Percentiles rank a stretch among this genome's conserved stretches.
Evolutionary conservation across 2,329 filamentous ascomycete species (phyloP).

Genomic region (Xylariales sp.): DNA sequence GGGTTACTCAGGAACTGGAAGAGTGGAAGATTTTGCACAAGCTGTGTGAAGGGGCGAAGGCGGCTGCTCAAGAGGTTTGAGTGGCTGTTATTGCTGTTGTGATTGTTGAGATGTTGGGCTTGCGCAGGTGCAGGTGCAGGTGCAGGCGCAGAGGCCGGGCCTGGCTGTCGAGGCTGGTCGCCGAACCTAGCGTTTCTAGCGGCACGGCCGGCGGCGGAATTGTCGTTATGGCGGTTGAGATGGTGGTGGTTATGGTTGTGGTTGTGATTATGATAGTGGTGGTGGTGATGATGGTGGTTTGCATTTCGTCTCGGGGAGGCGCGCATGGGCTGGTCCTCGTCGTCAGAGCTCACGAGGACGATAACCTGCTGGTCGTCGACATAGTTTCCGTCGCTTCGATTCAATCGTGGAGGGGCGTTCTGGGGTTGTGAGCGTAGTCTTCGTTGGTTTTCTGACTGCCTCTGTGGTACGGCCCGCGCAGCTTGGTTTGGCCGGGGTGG

Average conservation of each 20-base stretch:
- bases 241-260: conserved; percentile 16
- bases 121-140: conserved; percentile 1
- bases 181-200: conserved; percentile 30
- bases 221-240: conserved; percentile 14
- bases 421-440: conserved; percentile 41
- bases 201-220: conserved; percentile 16
- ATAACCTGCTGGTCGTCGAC: conserved; percentile 44
- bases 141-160: not conserved
- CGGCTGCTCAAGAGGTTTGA: not conserved
- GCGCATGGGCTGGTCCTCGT: conserved; percentile 43
- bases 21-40: conserved; percentile 41
- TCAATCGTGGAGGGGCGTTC: conserved; percentile 44
- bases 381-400: conserved; percentile 49
- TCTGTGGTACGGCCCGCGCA: conserved; percentile 15
- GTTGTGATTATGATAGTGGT: conserved; percentile 19
- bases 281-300: conserved; percentile 18
- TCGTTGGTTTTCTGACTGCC: conserved; percentile 40
- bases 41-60: conserved; percentile 32
- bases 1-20: conserved; percentile 35
- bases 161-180: conserved; percentile 23
- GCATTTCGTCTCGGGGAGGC: conserved; percentile 26
- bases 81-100: not conserved
- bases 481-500: conserved; percentile 21
- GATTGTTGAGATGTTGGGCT: conserved; percentile 4
- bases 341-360: conserved; percentile 47